These are phyloP conservation scores for Lyophyllum atratum DNA, from an alignment of 768 basidiomycete genomes.

Conservation along the genomic window DNA sequence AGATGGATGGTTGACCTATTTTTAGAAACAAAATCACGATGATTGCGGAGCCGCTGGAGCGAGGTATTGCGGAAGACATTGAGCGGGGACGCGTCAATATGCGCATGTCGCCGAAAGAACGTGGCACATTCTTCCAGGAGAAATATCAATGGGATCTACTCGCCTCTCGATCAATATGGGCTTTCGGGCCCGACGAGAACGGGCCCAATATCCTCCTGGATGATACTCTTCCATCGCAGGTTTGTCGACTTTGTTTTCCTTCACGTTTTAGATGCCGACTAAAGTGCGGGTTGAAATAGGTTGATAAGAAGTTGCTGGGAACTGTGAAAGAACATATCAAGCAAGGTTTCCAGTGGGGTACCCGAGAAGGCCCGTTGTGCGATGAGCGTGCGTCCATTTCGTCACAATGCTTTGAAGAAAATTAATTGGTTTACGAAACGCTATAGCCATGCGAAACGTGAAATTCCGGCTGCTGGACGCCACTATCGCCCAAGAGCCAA, in stretches of 20 bases:
- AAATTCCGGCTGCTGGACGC: slow-evolving; percentile 97
- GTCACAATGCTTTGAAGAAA: neutral
- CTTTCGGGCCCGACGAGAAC: slow-evolving; percentile 96
- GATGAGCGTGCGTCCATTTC: slow-evolving; percentile 85
- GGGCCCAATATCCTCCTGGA: slow-evolving; percentile 94
- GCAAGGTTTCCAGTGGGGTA: slow-evolving; percentile 99
- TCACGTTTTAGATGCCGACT: neutral
- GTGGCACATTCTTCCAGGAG: slow-evolving; percentile 94
- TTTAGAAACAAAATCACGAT: slow-evolving; percentile 95
- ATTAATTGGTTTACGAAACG: neutral
- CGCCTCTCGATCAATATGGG: slow-evolving; percentile 98
- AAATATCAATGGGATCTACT: slow-evolving; percentile 99
- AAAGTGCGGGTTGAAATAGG: slow-evolving; percentile 38
- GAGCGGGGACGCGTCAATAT: slow-evolving; percentile 92
- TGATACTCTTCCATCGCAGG: slow-evolving; percentile 94
- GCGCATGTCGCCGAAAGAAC: slow-evolving; percentile 92
- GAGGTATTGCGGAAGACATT: slow-evolving; percentile 94
- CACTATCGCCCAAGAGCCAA: slow-evolving; percentile 90
- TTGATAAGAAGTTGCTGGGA: slow-evolving; percentile 90
- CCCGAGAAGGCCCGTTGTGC: slow-evolving; percentile 95
- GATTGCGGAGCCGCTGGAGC: slow-evolving; percentile 98
- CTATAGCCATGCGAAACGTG: slow-evolving; percentile 92
- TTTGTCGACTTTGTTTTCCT: slow-evolving; percentile 27
- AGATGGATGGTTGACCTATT: slow-evolving; percentile 7
- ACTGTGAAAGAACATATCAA: slow-evolving; percentile 94